Evolutionary conservation across 164 flowering plant species (phyloP), one percentile per base, ranked within the genome.

Genomic region (Stephania yunnanensis): DNA sequence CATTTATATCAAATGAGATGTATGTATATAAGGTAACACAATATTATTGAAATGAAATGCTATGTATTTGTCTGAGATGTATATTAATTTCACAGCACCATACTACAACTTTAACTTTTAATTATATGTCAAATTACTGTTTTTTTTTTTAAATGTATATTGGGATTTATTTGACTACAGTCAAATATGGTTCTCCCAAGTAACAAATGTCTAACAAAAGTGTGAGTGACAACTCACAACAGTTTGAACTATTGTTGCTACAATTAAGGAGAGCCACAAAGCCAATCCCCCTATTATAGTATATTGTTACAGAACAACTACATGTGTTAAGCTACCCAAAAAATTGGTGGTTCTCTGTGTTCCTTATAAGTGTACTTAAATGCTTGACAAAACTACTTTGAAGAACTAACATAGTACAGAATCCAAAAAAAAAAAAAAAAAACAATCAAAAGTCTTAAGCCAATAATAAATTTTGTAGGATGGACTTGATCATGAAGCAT

Each of bases 241-340:
- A 50, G 55, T 50, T 50, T 17, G 66, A 36, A 36, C 3, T 36
- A 2, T 5, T 63, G 25, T 63, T 7, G 4, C 19, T 73, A 73
- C 10, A 73, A 61, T 17, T 9, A 55, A 61, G 74, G 53, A 36
- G 50, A 73, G 22, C 68, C 74, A 13, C 68, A 46, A 15, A 72
- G 53, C 61, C 68, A 10, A 65, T 63, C 20, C 7, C 25, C 31
- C 68, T 65, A 22, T 65, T 22, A 22, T 22, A 25, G 29, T 65
- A 30, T 65, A 12, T 5, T 65, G n/a, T 11, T 19, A 72, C 30
- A 61, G 22, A 58, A 53, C 55, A 19, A 36, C 19, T 71, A 36
- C 7, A 31, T 10, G 10, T 50, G 42, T 36, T 8, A 31, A 36
- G 45, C 52, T n/a, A 3, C 73, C 17, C 29, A 71, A 53, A 31